Evolutionary conservation across 2,329 filamentous ascomycete species (phyloP), one percentile per base, ranked within the genome.

Genomic region (Fusarium sp.): DNA sequence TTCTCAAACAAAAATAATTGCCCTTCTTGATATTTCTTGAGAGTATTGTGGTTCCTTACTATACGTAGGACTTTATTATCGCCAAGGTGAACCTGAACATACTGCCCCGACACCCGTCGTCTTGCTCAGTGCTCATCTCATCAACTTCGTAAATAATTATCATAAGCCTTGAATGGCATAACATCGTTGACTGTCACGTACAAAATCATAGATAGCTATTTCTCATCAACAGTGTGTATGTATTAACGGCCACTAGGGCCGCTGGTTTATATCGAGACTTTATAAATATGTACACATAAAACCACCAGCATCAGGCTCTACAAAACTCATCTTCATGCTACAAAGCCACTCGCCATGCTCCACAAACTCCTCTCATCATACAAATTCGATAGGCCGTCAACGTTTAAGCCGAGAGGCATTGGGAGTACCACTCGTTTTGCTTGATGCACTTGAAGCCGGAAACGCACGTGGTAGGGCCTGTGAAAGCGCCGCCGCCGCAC

Each of bases 361-460:
- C 47, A n/a, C 18, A 33, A 20, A 7, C 0, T 52, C 40, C 31
- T 38, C 60, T 36, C 20, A 31, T 38, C 45, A 52, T 54, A 9
- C 27, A 29, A 31, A 27, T 54, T 52, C 20, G 1, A 36, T 20
- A 13, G n/a, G 10, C 56, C 25, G n/a, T 57, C 35, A 10, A 18
- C 6, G 2, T 29, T 31, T 54, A 5, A 8, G 11, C 14, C 22
- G 27, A 77, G 1, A 79, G 4, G 42, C 79, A 80, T 70, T 81
- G 79, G 3, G 68, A 74, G 68, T 79, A 80, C 75, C 70, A 80
- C 13, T 77, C 71, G 20, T 76, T 79, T 35, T 68, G 64, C 63
- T 74, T 68, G 40, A 63, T 70, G 38, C 77, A 78, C 27, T 61
- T 79, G 47, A 71, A 36, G 5, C 77, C 78, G 27, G 68, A 50